Percentiles rank a stretch among this genome's conserved stretches.
Evolutionary conservation across 352 stramenopile species (phyloP).

Genomic region (Globisporangium cystogenes): DNA sequence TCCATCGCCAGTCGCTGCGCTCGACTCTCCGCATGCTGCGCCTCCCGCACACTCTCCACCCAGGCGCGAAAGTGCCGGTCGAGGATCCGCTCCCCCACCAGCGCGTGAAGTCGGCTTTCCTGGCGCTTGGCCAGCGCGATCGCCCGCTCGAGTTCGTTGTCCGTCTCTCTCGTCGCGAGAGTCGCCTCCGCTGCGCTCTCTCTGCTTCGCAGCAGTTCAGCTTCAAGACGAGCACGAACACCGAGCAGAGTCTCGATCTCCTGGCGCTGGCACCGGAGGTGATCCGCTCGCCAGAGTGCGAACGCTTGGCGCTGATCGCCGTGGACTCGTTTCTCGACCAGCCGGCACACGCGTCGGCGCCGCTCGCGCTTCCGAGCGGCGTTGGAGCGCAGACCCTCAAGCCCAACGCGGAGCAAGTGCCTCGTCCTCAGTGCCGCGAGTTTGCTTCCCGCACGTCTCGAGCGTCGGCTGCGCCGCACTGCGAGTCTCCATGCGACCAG

Average conservation of each 20-base stretch:
- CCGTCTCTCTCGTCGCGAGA: neutral
- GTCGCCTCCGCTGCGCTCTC: neutral
- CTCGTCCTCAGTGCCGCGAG: constrained; percentile 5
- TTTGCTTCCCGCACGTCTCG: constrained; percentile 12
- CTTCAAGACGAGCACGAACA: neutral
- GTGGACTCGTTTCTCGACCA: neutral
- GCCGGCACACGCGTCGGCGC: neutral
- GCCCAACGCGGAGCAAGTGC: neutral
- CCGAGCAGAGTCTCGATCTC: constrained; percentile 1
- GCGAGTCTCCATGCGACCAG: constrained; percentile 23
- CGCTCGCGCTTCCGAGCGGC: neutral
- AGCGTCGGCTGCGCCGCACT: constrained; percentile 7
- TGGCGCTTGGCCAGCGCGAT: neutral
- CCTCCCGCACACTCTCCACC: neutral
- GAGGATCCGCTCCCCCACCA: neutral
- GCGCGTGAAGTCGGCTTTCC: neutral
- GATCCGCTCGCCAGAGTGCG: neutral
- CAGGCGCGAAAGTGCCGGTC: neutral
- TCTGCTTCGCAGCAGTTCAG: neutral
- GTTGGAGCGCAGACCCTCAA: neutral
- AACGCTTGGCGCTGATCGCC: neutral
- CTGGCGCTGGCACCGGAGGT: neutral
- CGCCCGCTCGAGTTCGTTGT: neutral
- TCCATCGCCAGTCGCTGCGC: neutral
- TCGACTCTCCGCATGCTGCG: neutral